phyloP scores from a whole-genome alignment of 139 green algal genomes.

The Microglena sp. region DNA sequence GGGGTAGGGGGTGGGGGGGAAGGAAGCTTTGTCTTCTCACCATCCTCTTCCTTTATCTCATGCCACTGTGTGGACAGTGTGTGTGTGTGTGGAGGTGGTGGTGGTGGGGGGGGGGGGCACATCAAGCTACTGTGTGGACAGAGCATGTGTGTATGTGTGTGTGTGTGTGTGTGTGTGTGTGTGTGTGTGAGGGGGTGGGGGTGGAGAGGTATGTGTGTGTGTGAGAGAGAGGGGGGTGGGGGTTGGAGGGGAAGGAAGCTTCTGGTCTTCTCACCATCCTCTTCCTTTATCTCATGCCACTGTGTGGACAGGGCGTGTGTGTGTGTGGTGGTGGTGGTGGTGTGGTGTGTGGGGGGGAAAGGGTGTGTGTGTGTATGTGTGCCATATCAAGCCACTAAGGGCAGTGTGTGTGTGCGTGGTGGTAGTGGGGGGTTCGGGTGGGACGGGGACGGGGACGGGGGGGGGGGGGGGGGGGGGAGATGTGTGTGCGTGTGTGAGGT shows the following conservation, averaged over 20 bases:
- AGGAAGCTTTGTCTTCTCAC: conserved; percentile 64
- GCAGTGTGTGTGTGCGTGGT: not conserved
- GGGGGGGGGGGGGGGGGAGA: too few species aligned
- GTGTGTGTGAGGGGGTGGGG: not conserved
- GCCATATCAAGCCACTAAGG: not conserved
- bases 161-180: not conserved
- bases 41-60: conserved; percentile 60
- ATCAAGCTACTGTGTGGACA: too few species aligned
- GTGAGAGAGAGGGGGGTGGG: not conserved
- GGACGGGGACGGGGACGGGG: too few species aligned
- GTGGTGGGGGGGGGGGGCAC: too few species aligned
- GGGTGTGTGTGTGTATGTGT: not conserved
- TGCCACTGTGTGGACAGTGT: too few species aligned
- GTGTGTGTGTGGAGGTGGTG: too few species aligned
- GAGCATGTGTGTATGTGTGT: not conserved
- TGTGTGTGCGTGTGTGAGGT: too few species aligned
- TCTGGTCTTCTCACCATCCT: not conserved
- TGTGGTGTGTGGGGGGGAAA: not conserved
- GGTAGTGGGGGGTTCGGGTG: not conserved
- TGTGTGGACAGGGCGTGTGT: not conserved
- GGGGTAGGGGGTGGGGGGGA: too few species aligned
- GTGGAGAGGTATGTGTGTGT: not conserved
- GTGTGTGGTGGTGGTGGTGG: not conserved
- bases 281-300: not conserved
- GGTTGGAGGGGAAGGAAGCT: not conserved